Conservation (phyloP, 1,284 basidiomycete genomes). For the Leucoagaricus sp. region DNA sequence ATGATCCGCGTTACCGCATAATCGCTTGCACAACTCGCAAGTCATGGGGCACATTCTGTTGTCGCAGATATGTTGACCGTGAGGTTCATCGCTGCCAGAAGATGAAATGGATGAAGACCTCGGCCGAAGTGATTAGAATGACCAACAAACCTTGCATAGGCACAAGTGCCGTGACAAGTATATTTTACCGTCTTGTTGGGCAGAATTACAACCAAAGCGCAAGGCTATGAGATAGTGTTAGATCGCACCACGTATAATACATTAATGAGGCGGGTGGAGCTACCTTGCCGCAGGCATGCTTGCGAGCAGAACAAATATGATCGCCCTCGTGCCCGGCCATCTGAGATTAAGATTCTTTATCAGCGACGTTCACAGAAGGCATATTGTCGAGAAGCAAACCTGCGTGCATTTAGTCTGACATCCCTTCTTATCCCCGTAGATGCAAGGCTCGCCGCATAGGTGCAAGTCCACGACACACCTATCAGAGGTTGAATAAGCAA, state of each 20-base stretch:
- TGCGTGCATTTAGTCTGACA: conserved; percentile 52
- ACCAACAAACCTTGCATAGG: conserved; percentile 40
- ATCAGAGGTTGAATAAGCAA: not conserved
- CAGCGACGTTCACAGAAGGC: not conserved
- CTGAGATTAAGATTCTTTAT: conserved; percentile 31
- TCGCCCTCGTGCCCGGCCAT: conserved; percentile 45
- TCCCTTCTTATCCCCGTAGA: conserved; percentile 42
- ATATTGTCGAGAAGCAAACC: conserved; percentile 24
- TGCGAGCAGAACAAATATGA: conserved; percentile 52
- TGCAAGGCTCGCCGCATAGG: conserved; percentile 51
- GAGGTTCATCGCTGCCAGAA: conserved; percentile 43
- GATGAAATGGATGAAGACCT: not conserved
- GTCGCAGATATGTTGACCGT: conserved; percentile 50
- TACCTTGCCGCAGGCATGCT: conserved; percentile 60
- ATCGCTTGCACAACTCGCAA: conserved; percentile 54
- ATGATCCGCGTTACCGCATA: conserved; percentile 51
- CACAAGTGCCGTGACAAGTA: conserved; percentile 45
- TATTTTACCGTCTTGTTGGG: conserved; percentile 33
- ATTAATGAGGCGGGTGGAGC: conserved; percentile 10
- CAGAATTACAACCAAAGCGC: conserved; percentile 35
- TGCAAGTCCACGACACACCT: conserved; percentile 53
- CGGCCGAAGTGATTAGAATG: not conserved
- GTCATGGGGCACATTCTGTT: conserved; percentile 51
- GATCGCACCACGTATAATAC: not conserved
- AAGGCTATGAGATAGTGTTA: conserved; percentile 38